Evolutionary conservation across 495 filamentous ascomycete species (phyloP).

Genomic region (Penicillium herquei): DNA sequence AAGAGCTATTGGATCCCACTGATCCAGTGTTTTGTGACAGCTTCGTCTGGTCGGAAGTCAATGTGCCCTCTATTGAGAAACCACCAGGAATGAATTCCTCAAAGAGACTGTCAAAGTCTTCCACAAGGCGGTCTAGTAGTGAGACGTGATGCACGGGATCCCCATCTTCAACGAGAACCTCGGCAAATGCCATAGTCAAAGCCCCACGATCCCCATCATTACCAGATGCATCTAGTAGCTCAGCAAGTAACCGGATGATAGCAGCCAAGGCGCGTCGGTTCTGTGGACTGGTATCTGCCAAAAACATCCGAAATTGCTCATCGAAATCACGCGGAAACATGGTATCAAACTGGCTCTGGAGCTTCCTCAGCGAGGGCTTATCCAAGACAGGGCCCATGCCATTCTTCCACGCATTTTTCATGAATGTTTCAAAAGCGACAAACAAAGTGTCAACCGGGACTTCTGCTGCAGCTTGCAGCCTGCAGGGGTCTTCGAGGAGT

Average conservation of each 20-base stretch:
- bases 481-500: slow-evolving; percentile 75
- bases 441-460: slow-evolving; percentile 86
- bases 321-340: slow-evolving; percentile 77
- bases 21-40: slow-evolving; percentile 53
- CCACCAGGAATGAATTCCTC: slow-evolving; percentile 60
- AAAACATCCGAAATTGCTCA: slow-evolving; percentile 72
- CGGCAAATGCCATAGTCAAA: slow-evolving; percentile 86
- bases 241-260: slow-evolving; percentile 80
- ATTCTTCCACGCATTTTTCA: slow-evolving; percentile 82
- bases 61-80: slow-evolving; percentile 38
- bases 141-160: slow-evolving; percentile 83
- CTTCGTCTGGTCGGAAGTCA: slow-evolving; percentile 49
- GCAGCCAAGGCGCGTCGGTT: slow-evolving; percentile 85
- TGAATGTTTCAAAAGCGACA: slow-evolving; percentile 90
- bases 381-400: slow-evolving; percentile 83
- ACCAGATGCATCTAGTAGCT: slow-evolving; percentile 88
- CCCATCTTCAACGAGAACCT: slow-evolving; percentile 76
- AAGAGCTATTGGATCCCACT: slow-evolving; percentile 72
- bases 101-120: slow-evolving; percentile 87
- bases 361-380: slow-evolving; percentile 56
- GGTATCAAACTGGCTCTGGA: slow-evolving; percentile 74
- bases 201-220: slow-evolving; percentile 92
- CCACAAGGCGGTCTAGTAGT: slow-evolving; percentile 85
- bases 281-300: slow-evolving; percentile 83
- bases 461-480: slow-evolving; percentile 69